Base-by-base conservation (phyloP, 2,329 filamentous ascomycete species). In the Pseudogymnoascus sp. region DNA sequence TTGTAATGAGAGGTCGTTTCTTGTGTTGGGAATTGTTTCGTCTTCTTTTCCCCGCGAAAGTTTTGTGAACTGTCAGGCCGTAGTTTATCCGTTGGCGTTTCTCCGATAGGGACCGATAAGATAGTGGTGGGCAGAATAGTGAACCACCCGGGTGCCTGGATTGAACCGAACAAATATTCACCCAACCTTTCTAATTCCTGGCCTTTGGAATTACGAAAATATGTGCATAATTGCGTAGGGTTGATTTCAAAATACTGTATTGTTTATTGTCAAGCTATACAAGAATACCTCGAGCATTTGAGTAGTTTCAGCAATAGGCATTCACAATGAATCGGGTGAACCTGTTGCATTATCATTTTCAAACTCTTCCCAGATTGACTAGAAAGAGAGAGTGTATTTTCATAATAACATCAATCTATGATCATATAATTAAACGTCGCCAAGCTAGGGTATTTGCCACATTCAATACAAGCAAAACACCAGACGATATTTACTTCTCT, bases 391-490 rank as follows among this genome's bases (percentile, higher is more conserved):
- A 34, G n/a, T 57, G 51, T 34, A 34, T 57, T 57, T 57, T 34
- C n/a, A 34, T 57, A 34, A 18, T 18, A 57, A 57, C 29, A 57
- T 57, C 29, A 34, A 34, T 57, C 51, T 18, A 18, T 18, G 29
- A 7, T 29, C 16, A 57, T 57, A 57, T 57, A 57, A 34, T 34
- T 34, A 57, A 57, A 57, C 26, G 29, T 34, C 29, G 29, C 29
- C 29, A 57, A 57, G 51, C 29, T 57, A 57, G 51, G 51, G 51
- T 57, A 57, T 57, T 57, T 57, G 51, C 51, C 51, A 34, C 51
- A 57, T 57, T 57, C 51, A 57, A 57, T 57, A 57, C 51, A 57
- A 57, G 51, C 29, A 57, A 54, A 57, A 57, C 51, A 10, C 51
- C 51, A 18, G 16, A 34, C 51, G 51, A n/a, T 34, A 34, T 57